Conservation (phyloP, 2,329 filamentous ascomycete genomes). For the Aphanocladium album region DNA sequence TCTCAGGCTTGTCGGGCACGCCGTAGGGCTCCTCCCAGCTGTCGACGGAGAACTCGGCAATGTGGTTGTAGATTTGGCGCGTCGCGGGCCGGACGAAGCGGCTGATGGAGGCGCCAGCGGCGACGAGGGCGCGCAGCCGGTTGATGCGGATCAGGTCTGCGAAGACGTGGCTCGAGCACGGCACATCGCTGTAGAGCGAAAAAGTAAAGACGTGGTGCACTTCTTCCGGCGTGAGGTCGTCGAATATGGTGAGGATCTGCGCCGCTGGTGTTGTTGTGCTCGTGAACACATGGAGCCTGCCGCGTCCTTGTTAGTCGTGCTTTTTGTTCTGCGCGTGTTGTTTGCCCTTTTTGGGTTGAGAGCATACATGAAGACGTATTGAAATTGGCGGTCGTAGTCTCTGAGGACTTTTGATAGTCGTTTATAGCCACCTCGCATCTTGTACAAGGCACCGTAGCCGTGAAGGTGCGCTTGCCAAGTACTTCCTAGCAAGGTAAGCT, state of each 20-base stretch:
- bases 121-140: conserved; percentile 5
- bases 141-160: background rate
- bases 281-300: conserved; percentile 1
- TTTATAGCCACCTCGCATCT: conserved; percentile 6
- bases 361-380: conserved; percentile 6
- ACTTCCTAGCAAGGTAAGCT: conserved; percentile 2
- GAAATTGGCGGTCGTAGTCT: background rate
- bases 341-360: background rate
- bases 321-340: background rate
- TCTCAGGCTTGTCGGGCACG: conserved; percentile 7
- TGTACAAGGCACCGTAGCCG: conserved; percentile 4
- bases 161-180: conserved; percentile 4
- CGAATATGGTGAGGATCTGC: background rate
- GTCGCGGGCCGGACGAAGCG: background rate
- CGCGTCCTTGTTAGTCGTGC: background rate
- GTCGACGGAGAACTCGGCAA: background rate
- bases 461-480: conserved; percentile 9
- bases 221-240: background rate
- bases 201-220: conserved; percentile 1
- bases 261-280: conserved; percentile 8
- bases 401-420: background rate
- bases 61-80: conserved; percentile 5
- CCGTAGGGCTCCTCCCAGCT: conserved; percentile 6
- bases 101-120: background rate
- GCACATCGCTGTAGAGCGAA: background rate